Evolutionary conservation across 1,284 basidiomycete species (phyloP).

Genomic region (Gymnopus androsaceus): DNA sequence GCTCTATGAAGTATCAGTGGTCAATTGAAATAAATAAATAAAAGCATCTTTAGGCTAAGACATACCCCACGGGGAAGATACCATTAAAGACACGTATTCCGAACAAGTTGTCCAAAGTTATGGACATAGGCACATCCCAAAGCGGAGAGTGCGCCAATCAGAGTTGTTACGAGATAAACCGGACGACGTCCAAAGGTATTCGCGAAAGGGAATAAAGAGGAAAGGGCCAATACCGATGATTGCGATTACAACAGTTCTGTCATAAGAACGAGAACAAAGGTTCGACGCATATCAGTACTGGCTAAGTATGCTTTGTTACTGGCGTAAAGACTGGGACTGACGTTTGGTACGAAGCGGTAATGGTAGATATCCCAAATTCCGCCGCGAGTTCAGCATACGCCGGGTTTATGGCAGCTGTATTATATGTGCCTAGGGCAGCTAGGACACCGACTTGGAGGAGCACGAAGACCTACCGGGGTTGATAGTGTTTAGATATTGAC

Average conservation of each 20-base stretch:
- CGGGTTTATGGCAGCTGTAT: slow-evolving; percentile 33
- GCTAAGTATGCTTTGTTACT: too few species aligned
- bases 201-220: slow-evolving; percentile 10
- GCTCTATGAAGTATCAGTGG: too few species aligned
- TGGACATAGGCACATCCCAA: slow-evolving; percentile 9
- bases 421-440: slow-evolving; percentile 29
- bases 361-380: slow-evolving; percentile 6
- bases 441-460: slow-evolving; percentile 19
- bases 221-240: slow-evolving; percentile 7
- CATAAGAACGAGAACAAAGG: neutral
- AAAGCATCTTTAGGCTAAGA: neutral
- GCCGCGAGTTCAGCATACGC: slow-evolving; percentile 29
- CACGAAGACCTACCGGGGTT: slow-evolving; percentile 9
- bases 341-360: slow-evolving; percentile 13
- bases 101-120: slow-evolving; percentile 10
- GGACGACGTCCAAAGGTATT: slow-evolving; percentile 12
- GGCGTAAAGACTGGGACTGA: too few species aligned
- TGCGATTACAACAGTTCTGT: slow-evolving; percentile 6
- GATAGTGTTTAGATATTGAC: too few species aligned
- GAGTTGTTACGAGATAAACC: slow-evolving; percentile 6
- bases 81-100: slow-evolving; percentile 5
- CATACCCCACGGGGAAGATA: slow-evolving; percentile 27
- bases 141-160: slow-evolving; percentile 11
- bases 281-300: neutral
- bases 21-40: too few species aligned